Evolutionary conservation across 2,329 filamentous ascomycete genomes (phyloP).

Genomic region (Aureobasidium pullulans): DNA sequence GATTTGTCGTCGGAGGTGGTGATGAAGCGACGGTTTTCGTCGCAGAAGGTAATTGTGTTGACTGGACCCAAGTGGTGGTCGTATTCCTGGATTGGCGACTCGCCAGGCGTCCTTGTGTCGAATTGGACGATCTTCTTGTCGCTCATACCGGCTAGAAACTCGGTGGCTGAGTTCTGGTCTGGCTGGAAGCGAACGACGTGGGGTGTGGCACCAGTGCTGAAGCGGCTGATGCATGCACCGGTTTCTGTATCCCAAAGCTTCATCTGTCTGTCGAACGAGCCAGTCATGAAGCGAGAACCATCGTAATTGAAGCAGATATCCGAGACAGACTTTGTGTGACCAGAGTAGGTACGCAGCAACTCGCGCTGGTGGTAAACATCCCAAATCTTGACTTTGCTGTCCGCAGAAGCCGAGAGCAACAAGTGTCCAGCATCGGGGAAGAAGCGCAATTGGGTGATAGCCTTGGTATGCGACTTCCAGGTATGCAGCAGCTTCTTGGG

Average conservation of each 20-base stretch:
- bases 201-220: conserved; percentile 88
- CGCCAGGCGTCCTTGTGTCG: conserved; percentile 66
- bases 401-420: conserved; percentile 80
- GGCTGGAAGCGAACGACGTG: conserved; percentile 95
- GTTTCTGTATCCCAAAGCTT: conserved; percentile 98
- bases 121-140: conserved; percentile 99
- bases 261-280: conserved; percentile 90
- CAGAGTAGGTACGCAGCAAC: conserved; percentile 81
- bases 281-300: conserved; percentile 80
- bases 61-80: conserved; percentile 96
- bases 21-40: conserved; percentile 91
- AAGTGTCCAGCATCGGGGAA: conserved; percentile 84
- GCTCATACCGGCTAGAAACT: conserved; percentile 94
- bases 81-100: conserved; percentile 79
- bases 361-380: conserved; percentile 88
- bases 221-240: conserved; percentile 77
- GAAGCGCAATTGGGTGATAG: conserved; percentile 83
- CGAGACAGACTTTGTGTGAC: conserved; percentile 82
- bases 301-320: conserved; percentile 80
- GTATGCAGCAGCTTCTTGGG: conserved; percentile 90
- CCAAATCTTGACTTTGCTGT: conserved; percentile 87
- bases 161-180: conserved; percentile 64
- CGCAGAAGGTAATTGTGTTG: conserved; percentile 95
- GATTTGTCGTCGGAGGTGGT: conserved; percentile 97
- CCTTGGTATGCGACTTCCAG: conserved; percentile 72